Evolutionary conservation across 2,329 filamentous ascomycete genomes (phyloP).

Genomic region (Xylariaceae sp.): DNA sequence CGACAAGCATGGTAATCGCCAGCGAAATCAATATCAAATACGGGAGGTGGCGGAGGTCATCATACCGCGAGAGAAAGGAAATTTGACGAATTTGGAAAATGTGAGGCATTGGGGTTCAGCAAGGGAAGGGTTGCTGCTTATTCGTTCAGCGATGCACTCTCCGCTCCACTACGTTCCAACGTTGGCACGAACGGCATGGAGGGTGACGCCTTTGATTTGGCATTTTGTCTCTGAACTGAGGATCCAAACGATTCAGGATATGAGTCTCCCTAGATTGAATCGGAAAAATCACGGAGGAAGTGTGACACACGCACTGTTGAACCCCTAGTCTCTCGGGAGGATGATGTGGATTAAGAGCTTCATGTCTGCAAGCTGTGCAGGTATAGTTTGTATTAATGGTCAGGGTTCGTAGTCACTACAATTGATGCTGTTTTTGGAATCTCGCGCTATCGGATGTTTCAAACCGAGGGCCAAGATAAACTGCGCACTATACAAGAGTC

Average conservation of each 20-base stretch:
- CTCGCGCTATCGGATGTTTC: not conserved
- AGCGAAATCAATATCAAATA: not conserved
- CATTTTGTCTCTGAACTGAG: not conserved
- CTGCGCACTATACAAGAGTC: too few relatives aligned
- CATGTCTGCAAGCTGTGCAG: not conserved
- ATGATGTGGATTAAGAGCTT: not conserved
- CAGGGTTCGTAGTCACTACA: constrained; percentile 1
- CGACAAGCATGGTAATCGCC: not conserved
- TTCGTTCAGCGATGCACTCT: too few relatives aligned
- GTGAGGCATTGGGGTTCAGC: too few relatives aligned
- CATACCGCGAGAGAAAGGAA: not conserved
- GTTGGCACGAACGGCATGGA: not conserved
- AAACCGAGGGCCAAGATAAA: not conserved
- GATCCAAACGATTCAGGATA: not conserved
- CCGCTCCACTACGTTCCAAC: constrained; percentile 3
- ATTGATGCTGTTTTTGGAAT: not conserved
- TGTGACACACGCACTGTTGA: constrained; percentile 11
- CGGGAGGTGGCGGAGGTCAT: not conserved
- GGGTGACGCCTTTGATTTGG: not conserved
- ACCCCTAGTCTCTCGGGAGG: too few relatives aligned
- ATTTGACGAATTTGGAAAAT: not conserved
- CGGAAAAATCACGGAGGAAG: not conserved
- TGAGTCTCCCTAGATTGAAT: not conserved
- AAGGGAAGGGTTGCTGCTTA: too few relatives aligned
- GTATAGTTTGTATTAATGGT: not conserved